Base-by-base conservation (phyloP, 768 basidiomycete genomes). In the Mycena chlorophos region DNA sequence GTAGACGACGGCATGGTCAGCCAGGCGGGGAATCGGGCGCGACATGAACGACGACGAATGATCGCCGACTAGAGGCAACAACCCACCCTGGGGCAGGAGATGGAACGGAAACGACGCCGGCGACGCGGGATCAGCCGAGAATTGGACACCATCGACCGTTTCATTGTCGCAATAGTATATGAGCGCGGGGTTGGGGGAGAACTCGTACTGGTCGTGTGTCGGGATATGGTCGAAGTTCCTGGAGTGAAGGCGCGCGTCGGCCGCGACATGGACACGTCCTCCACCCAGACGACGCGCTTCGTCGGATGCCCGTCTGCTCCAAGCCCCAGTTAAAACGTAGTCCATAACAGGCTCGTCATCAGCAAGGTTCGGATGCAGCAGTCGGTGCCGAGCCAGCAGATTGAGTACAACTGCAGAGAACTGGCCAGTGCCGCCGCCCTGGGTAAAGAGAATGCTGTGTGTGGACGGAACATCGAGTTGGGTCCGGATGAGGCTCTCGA, bases 161-260 rank as follows among this genome's bases (percentile, higher is more conserved):
- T 99, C 97, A 78, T 99, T 99, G 71, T 97, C 97, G 81, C 97
- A 99, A 75, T 97, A 98, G 75, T 96, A 98, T 56, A 98, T 87
- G 63, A 95, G 81, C 25, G 90, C 95, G 14, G 96, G 87, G 67
- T 86, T 81, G n/a, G 72, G 59, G 6, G 89, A 88, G 75, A 98
- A 93, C 10, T 72, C 68, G 80, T 89, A 98, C 51, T 80, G 79
- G 51, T 76, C 72, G 67, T 83, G 85, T 12, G 85, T 74, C 8
- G 97, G 94, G 67, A 98, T 84, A 59, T 81, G 84, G 62, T 93
- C 87, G 71, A 88, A 91, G 64, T 87, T 84, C 49, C 76, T 71
- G 13, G 87, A 88, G 58, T 78, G 76, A 43, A 69, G 65, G 39
- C 89, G 82, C 0, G 84, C 76, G 69, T 94, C 90, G 52, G 79